Evolutionary conservation across 2,329 filamentous ascomycete genomes (phyloP), one percentile per base, ranked within the genome.

Genomic region (Moelleriella libera): DNA sequence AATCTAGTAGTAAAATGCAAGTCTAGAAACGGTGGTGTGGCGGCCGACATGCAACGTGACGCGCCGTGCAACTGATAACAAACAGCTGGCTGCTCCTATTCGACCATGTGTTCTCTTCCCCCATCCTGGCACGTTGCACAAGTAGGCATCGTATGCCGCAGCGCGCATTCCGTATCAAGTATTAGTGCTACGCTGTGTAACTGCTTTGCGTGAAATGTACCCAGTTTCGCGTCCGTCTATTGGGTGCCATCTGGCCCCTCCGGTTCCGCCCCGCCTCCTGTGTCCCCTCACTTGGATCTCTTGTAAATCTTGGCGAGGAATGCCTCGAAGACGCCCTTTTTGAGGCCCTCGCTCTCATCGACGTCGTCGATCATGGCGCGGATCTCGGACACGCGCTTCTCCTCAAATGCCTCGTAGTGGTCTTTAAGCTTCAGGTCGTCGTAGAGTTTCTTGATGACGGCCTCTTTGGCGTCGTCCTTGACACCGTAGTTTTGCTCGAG

Each of bases 291-390:
- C 71, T 95, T 97, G 77, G 80, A 92, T 62, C 92, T 78, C 81
- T 95, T 95, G 78, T 97, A 97, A 63, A 98, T 97, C 78, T 98
- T 98, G 66, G 75, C 74, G 54, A 98, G 72, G 75, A 97, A 98
- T 43, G 78, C 76, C 58, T 94, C 84, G 56, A 97, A 95, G 41
- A 97, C 78, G 50, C 75, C 77, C 76, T 87, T 92, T 77, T 94
- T 96, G 60, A 98, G 69, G 12, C 92, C 92, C 54, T 85, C 78
- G 52, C 75, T 82, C 75, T 96, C 89, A 60, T 98, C 88, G 46
- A 97, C 72, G 51, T 80, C 69, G 28, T 73, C 75, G 59, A 98
- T 96, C 72, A 83, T 77, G 50, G 73, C 67, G 58, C 76, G 76
- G 56, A 98, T 77, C 63, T 92, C 84, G n/a, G 68, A 69, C 29